A percentile compares a stretch with the other conserved stretches of the same genome.
phyloP scores from a whole-genome alignment of 768 basidiomycete genomes.

The Lentinula edodes region DNA sequence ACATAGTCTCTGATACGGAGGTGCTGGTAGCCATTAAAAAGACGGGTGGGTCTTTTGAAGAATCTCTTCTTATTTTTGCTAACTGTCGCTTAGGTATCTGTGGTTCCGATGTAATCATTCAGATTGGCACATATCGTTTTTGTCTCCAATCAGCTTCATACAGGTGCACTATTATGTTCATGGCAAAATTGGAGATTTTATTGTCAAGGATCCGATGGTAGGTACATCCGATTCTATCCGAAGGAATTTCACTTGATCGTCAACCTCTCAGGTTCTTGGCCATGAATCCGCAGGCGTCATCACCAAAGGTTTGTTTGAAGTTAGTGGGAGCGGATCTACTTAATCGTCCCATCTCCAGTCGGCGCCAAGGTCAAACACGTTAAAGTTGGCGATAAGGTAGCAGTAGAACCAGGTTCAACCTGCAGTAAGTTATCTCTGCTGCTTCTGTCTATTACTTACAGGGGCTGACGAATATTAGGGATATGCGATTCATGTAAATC shows the following conservation, averaged over 20 bases:
- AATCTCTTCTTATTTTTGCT: neutral
- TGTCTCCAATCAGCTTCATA: slow-evolving; percentile 7
- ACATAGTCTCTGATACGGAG: slow-evolving; percentile 60
- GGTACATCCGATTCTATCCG: slow-evolving; percentile 5
- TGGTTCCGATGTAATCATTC: slow-evolving; percentile 68
- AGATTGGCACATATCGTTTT: slow-evolving; percentile 10
- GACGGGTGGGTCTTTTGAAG: slow-evolving; percentile 52
- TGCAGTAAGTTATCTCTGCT: slow-evolving; percentile 45
- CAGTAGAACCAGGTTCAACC: slow-evolving; percentile 86
- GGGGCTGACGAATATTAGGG: neutral
- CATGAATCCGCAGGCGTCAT: slow-evolving; percentile 89
- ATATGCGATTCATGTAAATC: slow-evolving; percentile 77
- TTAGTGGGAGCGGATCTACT: neutral
- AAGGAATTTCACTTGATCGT: neutral
- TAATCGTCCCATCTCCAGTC: slow-evolving; percentile 34
- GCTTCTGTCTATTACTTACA: neutral
- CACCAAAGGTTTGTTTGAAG: slow-evolving; percentile 44
- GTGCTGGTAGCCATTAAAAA: slow-evolving; percentile 90
- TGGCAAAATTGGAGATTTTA: slow-evolving; percentile 75
- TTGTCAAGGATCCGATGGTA: slow-evolving; percentile 80
- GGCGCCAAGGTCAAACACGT: slow-evolving; percentile 72
- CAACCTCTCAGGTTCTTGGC: slow-evolving; percentile 65
- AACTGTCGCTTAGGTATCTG: slow-evolving; percentile 62
- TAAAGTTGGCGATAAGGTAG: slow-evolving; percentile 81
- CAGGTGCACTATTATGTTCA: slow-evolving; percentile 78